Percentiles rank a stretch among this genome's conserved stretches.
These are phyloP conservation scores for Lenzites betulinus DNA, from an alignment of 768 basidiomycete species.

Conservation along the genomic window DNA sequence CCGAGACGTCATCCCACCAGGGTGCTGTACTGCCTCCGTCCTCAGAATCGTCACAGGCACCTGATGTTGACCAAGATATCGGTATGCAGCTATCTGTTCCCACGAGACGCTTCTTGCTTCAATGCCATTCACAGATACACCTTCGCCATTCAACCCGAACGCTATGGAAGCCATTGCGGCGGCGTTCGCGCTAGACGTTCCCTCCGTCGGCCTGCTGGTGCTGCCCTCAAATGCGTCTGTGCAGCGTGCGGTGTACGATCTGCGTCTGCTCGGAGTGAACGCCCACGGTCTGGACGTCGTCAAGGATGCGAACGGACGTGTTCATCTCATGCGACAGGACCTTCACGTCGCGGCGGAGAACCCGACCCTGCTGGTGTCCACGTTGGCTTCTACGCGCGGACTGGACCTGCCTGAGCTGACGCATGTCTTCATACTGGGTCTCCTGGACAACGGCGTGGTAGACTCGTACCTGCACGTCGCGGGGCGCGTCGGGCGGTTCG, in stretches of 20 bases:
- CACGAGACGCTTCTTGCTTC: constrained; percentile 1
- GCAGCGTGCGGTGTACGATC: constrained; percentile 62
- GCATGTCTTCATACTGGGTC: constrained; percentile 75
- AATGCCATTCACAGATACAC: constrained; percentile 26
- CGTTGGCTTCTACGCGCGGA: constrained; percentile 69
- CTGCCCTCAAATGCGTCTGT: constrained; percentile 64
- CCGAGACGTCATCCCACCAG: constrained; percentile 12
- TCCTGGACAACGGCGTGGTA: constrained; percentile 51
- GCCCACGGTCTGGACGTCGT: constrained; percentile 62
- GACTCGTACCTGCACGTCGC: constrained; percentile 71
- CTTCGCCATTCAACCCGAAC: constrained; percentile 56
- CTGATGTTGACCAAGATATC: constrained; percentile 1
- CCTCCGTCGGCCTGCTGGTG: constrained; percentile 65
- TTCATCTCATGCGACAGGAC: constrained; percentile 42
- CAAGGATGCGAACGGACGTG: constrained; percentile 43
- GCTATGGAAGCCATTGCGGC: constrained; percentile 69
- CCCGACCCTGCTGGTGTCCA: constrained; percentile 67
- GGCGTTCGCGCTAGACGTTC: constrained; percentile 73
- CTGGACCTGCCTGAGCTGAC: constrained; percentile 70
- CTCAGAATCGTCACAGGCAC: constrained; percentile 7
- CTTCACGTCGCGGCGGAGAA: constrained; percentile 42
- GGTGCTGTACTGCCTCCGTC: not conserved
- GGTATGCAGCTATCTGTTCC: not conserved
- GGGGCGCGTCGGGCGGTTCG: constrained; percentile 77
- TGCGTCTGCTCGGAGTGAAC: constrained; percentile 65